Conservation (phyloP, 2,329 filamentous ascomycete genomes). For the Penicillium sp. region DNA sequence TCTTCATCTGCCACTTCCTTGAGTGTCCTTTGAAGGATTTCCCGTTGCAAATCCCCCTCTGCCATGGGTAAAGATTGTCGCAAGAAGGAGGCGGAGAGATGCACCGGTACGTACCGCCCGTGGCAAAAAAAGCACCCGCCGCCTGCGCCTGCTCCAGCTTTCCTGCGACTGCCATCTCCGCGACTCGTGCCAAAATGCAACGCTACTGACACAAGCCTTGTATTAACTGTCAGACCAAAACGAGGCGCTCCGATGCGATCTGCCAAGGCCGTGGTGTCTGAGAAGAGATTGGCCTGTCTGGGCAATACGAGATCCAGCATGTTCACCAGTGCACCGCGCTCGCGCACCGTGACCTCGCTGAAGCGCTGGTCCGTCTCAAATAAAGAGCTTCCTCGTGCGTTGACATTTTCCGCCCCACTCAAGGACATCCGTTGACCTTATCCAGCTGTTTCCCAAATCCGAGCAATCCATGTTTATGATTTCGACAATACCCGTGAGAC, state of each 20-base stretch:
- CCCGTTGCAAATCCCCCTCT: conserved; percentile 40
- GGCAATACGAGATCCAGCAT: conserved; percentile 16
- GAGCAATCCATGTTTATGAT: conserved; percentile 85
- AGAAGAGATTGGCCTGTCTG: conserved; percentile 22
- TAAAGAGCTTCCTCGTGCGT: conserved; percentile 63
- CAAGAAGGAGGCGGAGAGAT: background rate
- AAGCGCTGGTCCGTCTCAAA: conserved; percentile 79
- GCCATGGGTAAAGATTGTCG: conserved; percentile 26
- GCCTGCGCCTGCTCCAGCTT: background rate
- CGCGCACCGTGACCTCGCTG: conserved; percentile 65
- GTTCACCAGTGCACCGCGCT: conserved; percentile 22
- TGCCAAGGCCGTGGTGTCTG: conserved; percentile 35
- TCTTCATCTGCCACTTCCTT: conserved; percentile 41
- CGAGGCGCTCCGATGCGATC: conserved; percentile 26
- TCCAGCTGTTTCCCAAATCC: conserved; percentile 62
- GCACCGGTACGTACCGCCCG: conserved; percentile 10
- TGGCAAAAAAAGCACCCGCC: conserved; percentile 13
- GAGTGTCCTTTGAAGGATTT: conserved; percentile 45
- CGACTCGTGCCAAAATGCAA: background rate
- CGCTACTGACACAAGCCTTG: background rate
- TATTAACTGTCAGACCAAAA: background rate
- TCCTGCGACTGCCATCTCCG: background rate
- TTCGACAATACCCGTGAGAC: conserved; percentile 85
- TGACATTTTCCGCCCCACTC: background rate
- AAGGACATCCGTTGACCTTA: background rate